Base-by-base conservation (phyloP, 768 basidiomycete species). In the Lactarius indigo region DNA sequence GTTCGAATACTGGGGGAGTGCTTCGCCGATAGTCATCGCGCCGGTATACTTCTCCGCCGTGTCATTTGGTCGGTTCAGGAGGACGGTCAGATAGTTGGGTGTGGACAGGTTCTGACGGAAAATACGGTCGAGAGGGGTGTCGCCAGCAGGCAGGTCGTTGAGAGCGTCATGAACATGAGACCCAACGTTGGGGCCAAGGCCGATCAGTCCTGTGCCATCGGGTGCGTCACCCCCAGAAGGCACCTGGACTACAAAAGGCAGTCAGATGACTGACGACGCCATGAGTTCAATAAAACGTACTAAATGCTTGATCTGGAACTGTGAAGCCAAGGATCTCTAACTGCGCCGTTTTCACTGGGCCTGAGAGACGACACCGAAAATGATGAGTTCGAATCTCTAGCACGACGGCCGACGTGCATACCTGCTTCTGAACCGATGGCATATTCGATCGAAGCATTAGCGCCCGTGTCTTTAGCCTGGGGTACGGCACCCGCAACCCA, bases 41-140 rank as follows among this genome's bases (percentile, higher is more conserved):
- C 91, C 89, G 0, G 82, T 81, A 55, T 82, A 84, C 5, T 74
- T 75, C 42, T 82, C 78, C 0, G 65, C 75, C 12, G 83, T 83
- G 73, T 87, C 88, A 65, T 83, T 77, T 12, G 80, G 77, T 33
- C 91, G 84, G 41, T 84, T 84, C 30, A 92, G 81, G 30, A 88
- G 81, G 64, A 92, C 78, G 0, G 88, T 82, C 57, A 92, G 78
- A 66, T 77, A 85, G 72, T 89, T 87, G 0, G 87, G 82, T 3
- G 84, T 77, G 23, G 83, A 77, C 7, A 76, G 75, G 71, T 90
- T 80, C 68, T 85, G 82, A 4, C 75, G 72, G 73, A 92, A 91
- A 69, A 90, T 85, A 52, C 85, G 80, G 75, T 89, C 86, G n/a
- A 90, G 78, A 33, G 85, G 79, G 1, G 87, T 76, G 65, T 83